Percentiles rank a stretch among this genome's conserved stretches.
Evolutionary conservation across 495 filamentous ascomycete genomes (phyloP).

Genomic region (Daldinia loculata): DNA sequence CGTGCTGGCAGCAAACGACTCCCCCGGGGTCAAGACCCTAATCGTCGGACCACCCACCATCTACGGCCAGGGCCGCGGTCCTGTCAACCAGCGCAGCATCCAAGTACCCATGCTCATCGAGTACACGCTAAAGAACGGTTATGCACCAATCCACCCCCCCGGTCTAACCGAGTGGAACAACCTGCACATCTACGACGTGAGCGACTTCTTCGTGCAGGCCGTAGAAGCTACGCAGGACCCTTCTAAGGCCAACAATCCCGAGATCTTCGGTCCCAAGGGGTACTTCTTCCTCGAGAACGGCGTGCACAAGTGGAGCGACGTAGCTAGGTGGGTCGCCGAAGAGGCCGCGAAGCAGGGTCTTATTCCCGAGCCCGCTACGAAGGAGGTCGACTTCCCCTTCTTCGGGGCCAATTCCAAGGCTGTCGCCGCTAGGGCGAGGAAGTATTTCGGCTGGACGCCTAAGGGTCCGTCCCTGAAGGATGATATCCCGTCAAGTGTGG

Average conservation of each 20-base stretch:
- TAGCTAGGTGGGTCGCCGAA: conserved; percentile 67
- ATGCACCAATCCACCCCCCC: conserved; percentile 68
- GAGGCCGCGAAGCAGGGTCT: conserved; percentile 70
- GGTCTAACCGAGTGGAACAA: conserved; percentile 78
- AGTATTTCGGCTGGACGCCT: conserved; percentile 70
- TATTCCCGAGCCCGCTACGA: conserved; percentile 65
- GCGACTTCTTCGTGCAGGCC: conserved; percentile 68
- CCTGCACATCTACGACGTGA: conserved; percentile 77
- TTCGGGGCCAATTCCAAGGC: conserved; percentile 69
- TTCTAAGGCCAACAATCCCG: conserved; percentile 49
- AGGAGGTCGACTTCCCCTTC: conserved; percentile 34
- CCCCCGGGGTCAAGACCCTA: conserved; percentile 67
- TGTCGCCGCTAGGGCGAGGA: conserved; percentile 62
- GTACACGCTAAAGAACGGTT: conserved; percentile 65
- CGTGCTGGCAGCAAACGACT: conserved; percentile 49
- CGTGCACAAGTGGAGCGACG: conserved; percentile 72
- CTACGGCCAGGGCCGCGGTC: conserved; percentile 76
- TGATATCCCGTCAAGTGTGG: conserved; percentile 60
- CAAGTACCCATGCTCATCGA: conserved; percentile 69
- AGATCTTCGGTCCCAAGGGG: conserved; percentile 76
- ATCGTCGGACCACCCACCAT: conserved; percentile 83
- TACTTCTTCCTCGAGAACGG: conserved; percentile 82
- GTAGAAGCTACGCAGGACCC: conserved; percentile 67
- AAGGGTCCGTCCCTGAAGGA: conserved; percentile 58
- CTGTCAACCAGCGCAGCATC: conserved; percentile 70